Conservation (phyloP, 2,329 filamentous ascomycete species). For the Fusarium chaquense region DNA sequence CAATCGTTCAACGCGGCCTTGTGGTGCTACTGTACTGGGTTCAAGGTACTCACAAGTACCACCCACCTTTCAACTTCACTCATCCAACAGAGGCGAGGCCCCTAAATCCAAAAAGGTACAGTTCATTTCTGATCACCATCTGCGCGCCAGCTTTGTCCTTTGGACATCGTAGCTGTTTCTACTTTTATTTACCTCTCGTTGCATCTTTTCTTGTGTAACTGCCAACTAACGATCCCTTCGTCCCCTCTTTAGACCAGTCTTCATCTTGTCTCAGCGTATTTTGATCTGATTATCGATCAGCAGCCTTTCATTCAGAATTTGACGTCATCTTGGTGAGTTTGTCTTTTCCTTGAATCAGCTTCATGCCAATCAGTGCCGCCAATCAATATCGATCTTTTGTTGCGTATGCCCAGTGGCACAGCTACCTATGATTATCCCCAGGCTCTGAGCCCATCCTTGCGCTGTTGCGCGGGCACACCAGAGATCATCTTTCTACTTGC, state of each 20-base stretch:
- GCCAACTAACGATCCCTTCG: constrained; percentile 3
- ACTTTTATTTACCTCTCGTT: constrained; percentile 3
- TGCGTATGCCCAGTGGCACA: constrained; percentile 19
- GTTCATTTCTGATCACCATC: constrained; percentile 15
- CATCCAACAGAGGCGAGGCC: constrained; percentile 20
- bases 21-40: constrained; percentile 27
- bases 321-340: constrained; percentile 48
- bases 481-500: background rate
- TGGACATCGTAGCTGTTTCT: background rate
- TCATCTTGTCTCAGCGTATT: constrained; percentile 13
- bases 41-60: constrained; percentile 32
- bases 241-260: constrained; percentile 12
- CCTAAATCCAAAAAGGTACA: constrained; percentile 25
- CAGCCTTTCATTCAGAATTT: constrained; percentile 30
- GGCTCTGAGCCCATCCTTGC: constrained; percentile 7
- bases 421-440: constrained; percentile 9
- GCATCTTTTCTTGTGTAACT: background rate
- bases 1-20: constrained; percentile 42
- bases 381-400: constrained; percentile 27
- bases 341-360: constrained; percentile 31
- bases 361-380: constrained; percentile 25
- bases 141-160: constrained; percentile 3
- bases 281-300: constrained; percentile 11
- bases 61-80: constrained; percentile 20
- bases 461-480: constrained; percentile 6